Conservation (phyloP, 176 grass and related monocot species). For the Echinochloa phyllopogon region DNA sequence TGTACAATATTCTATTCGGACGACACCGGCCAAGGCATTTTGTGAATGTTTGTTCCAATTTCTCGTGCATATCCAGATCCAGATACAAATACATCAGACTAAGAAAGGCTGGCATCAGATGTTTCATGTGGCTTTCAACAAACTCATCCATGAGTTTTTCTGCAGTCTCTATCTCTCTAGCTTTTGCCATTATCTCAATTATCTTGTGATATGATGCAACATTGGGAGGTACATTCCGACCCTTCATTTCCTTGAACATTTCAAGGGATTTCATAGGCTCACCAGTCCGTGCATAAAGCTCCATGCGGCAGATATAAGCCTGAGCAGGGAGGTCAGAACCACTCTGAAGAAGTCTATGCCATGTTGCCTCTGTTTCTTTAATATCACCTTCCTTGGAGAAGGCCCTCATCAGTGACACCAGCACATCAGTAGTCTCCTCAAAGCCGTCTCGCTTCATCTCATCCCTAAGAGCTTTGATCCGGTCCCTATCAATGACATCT, state of each 20-base stretch:
- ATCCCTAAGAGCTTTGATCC: constrained; percentile 71
- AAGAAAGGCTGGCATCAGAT: constrained; percentile 90
- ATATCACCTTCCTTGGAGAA: constrained; percentile 87
- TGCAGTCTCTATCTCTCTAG: constrained; percentile 54
- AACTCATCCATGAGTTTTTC: constrained; percentile 83
- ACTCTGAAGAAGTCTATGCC: constrained; percentile 65
- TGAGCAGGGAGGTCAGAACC: constrained; percentile 68
- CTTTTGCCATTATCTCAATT: constrained; percentile 83
- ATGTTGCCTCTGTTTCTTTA: constrained; percentile 77
- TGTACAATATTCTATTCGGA: constrained; percentile 80
- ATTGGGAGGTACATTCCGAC: constrained; percentile 57
- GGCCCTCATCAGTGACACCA: constrained; percentile 88
- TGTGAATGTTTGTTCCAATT: constrained; percentile 65
- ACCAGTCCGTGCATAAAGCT: constrained; percentile 60
- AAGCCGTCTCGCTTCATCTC: constrained; percentile 70
- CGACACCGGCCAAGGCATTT: constrained; percentile 73
- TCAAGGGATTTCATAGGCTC: constrained; percentile 87
- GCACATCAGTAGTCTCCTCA: constrained; percentile 77
- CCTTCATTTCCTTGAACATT: constrained; percentile 89
- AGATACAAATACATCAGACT: constrained; percentile 80
- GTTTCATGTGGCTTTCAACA: constrained; percentile 73
- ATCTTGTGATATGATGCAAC: constrained; percentile 92
- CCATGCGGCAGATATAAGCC: constrained; percentile 92
- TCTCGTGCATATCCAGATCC: constrained; percentile 84
- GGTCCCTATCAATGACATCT: constrained; percentile 79